Percentiles rank a stretch among this genome's conserved stretches.
phyloP scores from a whole-genome alignment of 108 stramenopile species.

The Conticribra weissflogii region DNA sequence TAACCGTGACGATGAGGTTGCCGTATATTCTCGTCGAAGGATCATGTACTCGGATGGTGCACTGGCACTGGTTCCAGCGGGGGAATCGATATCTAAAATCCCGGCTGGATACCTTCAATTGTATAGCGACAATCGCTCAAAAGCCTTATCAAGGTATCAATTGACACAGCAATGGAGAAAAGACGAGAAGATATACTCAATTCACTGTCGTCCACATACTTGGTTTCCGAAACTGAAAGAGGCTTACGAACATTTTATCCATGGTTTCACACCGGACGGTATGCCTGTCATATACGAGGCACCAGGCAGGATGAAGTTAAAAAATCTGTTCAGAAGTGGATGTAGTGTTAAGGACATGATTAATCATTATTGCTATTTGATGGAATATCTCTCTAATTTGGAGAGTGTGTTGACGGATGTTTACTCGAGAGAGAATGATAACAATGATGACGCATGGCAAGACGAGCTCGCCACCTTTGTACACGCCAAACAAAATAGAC shows the following conservation, averaged over 20 bases:
- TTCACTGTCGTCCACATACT: constrained; percentile 54
- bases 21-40: constrained; percentile 43
- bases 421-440: constrained; percentile 2
- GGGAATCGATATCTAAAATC: constrained; percentile 34
- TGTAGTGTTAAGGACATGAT: constrained; percentile 61
- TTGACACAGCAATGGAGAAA: constrained; percentile 56
- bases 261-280: constrained; percentile 58
- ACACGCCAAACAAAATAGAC: constrained; percentile 27
- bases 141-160: constrained; percentile 50
- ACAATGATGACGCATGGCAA: constrained; percentile 36
- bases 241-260: constrained; percentile 62
- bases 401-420: constrained; percentile 30
- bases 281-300: constrained; percentile 61
- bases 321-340: constrained; percentile 56
- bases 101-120: constrained; percentile 46
- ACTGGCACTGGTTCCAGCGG: constrained; percentile 55
- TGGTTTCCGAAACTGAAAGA: constrained; percentile 61
- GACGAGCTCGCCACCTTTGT: constrained; percentile 37
- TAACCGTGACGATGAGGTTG: constrained; percentile 28
- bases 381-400: constrained; percentile 62
- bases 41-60: constrained; percentile 49
- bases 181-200: constrained; percentile 43
- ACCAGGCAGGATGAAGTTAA: constrained; percentile 66
- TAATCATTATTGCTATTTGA: constrained; percentile 60
- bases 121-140: constrained; percentile 30